Evolutionary conservation across 768 basidiomycete species (phyloP), one percentile per base, ranked within the genome.

Genomic region (Rhodotorula paludigena): DNA sequence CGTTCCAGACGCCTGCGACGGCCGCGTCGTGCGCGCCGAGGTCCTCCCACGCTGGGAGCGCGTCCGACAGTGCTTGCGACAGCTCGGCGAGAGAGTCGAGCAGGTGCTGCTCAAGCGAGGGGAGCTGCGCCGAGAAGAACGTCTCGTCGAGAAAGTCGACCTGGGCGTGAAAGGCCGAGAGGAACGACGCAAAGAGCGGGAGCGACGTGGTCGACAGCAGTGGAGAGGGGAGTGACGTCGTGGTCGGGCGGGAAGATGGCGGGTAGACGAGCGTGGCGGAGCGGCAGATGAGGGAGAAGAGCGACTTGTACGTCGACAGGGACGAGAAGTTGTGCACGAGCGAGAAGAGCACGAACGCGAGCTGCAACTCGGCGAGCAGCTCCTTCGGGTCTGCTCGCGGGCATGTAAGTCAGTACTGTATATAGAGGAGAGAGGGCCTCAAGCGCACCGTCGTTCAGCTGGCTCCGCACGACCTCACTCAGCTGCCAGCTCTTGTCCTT

Each of bases 401-500:
- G 8, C 51, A 52, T 30, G 16, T 41, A 10, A 12, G 33, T n/a
- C 33, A 58, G 4, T 36, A 54, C 35, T 41, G 25, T 44, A 47
- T 5, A 25, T 18, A 44, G 7, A 25, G 28, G 18, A 14, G 12
- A 38, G 23, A 33, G 48, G n/a, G n/a, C n/a, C n/a, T n/a, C n/a
- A n/a, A 20, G 75, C 79, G 69, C 57, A 80, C 80, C 75, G 28
- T 69, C 72, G 1, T 51, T 72, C 7, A 77, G 64, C 32, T 77
- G 72, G 12, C 41, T 33, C 12, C 53, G 41, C 10, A 80, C 69
- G 0, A 78, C 76, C 25, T 76, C 23, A 9, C 68, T 70, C 57
- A 79, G 55, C 18, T 78, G 60, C 79, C 79, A 80, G 64, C 77
- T 79, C 74, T 80, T 80, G 70, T 81, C 80, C 57, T 63, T 75